Evolutionary conservation across 257 asterid species (phyloP).

Genomic region (Linderniella brevidens): DNA sequence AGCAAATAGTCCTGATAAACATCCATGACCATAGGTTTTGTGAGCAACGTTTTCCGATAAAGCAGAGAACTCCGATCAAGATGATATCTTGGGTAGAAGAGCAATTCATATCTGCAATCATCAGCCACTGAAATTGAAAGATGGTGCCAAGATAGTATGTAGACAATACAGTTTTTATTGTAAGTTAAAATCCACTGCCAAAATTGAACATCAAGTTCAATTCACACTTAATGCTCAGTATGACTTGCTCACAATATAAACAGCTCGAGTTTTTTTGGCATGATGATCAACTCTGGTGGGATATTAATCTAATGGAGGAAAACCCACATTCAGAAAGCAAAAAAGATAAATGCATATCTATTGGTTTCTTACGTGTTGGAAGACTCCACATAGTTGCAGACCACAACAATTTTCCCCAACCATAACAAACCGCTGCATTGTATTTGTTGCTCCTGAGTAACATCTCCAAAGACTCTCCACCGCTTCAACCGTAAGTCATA

Average conservation of each 20-base stretch:
- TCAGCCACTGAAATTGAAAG: conserved; percentile 12
- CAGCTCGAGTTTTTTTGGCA: too few species aligned
- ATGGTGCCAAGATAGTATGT: conserved; percentile 9
- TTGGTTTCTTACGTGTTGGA: conserved; percentile 53
- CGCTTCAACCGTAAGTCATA: conserved; percentile 76
- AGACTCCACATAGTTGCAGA: conserved; percentile 82
- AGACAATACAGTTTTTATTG: neutral
- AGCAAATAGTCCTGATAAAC: conserved; percentile 90
- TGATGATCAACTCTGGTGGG: too few species aligned
- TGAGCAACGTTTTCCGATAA: conserved; percentile 64
- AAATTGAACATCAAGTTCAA: too few species aligned
- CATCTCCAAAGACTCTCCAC: conserved; percentile 98
- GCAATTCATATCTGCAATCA: conserved; percentile 81
- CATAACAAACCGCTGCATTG: conserved; percentile 95
- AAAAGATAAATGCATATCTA: conserved; percentile 1
- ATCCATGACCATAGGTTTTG: conserved; percentile 97
- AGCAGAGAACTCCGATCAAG: conserved; percentile 95
- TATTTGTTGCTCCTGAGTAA: conserved; percentile 92
- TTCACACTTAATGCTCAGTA: too few species aligned
- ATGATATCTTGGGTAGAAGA: conserved; percentile 97
- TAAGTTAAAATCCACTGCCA: neutral
- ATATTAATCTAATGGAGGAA: too few species aligned
- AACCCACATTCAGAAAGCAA: neutral
- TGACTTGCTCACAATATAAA: too few species aligned
- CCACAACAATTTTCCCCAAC: conserved; percentile 94